phyloP scores from a whole-genome alignment of 345 rosid genomes.

The Leavenworthia alabamica region DNA sequence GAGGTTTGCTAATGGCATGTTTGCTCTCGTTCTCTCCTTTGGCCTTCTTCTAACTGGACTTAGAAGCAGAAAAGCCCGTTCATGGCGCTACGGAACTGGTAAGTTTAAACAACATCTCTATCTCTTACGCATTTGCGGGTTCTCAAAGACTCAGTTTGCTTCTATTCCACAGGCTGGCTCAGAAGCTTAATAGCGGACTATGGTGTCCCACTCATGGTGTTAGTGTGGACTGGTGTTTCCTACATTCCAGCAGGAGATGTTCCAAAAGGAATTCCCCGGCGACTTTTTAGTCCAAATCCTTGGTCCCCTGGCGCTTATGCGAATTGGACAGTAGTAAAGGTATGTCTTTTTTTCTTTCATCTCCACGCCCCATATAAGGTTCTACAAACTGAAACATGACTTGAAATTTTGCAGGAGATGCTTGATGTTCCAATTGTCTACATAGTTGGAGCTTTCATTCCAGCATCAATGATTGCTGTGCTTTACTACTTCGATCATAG shows the following conservation, averaged over 20 bases:
- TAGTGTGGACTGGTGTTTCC: conserved; percentile 83
- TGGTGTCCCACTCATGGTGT: conserved; percentile 93
- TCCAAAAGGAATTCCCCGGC: conserved; percentile 87
- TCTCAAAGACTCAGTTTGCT: conserved; percentile 10
- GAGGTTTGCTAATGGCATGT: conserved; percentile 98
- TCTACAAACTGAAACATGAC: not conserved
- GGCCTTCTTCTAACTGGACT: conserved; percentile 73
- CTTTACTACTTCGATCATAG: conserved; percentile 96
- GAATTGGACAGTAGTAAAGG: conserved; percentile 89
- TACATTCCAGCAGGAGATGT: conserved; percentile 67
- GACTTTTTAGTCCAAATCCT: conserved; percentile 92
- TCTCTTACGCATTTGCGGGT: not conserved
- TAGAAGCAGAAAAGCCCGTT: conserved; percentile 71
- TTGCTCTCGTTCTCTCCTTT: conserved; percentile 78
- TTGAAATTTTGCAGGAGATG: conserved; percentile 57
- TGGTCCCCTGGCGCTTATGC: conserved; percentile 93
- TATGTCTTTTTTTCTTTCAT: not conserved
- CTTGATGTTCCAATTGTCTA: conserved; percentile 63
- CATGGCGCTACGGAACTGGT: conserved; percentile 88
- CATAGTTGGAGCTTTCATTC: conserved; percentile 93
- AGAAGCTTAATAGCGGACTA: conserved; percentile 89
- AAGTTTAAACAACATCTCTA: conserved; percentile 18
- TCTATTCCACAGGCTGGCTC: conserved; percentile 53
- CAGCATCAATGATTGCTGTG: conserved; percentile 97
- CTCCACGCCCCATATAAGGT: not conserved